Evolutionary conservation across 768 basidiomycete species (phyloP).

Genomic region (Suillus fuscotomentosus): DNA sequence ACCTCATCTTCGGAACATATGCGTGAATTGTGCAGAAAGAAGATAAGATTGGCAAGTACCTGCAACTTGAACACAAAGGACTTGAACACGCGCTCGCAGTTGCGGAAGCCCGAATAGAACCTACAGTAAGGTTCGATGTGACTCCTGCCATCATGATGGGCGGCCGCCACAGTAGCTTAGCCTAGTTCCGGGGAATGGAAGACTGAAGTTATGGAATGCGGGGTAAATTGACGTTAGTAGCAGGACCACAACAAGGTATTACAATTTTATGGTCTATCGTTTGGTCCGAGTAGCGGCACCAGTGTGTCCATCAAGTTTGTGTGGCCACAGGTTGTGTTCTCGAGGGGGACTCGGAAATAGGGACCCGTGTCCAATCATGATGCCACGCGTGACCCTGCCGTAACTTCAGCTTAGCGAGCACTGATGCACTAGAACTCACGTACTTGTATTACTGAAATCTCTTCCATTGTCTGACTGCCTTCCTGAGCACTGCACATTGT

Average conservation of each 20-base stretch:
- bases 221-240: background rate
- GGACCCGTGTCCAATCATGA: background rate
- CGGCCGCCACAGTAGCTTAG: background rate
- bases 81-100: background rate
- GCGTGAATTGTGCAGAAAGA: background rate
- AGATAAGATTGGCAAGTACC: background rate
- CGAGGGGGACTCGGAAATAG: background rate
- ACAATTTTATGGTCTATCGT: background rate
- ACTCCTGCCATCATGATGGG: background rate
- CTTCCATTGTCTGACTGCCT: background rate
- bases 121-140: background rate
- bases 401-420: too few species aligned
- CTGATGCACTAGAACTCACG: background rate
- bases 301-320: background rate
- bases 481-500: slow-evolving; percentile 8
- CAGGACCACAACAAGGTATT: background rate
- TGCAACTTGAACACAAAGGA: background rate
- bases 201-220: background rate
- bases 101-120: background rate
- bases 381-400: background rate
- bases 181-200: slow-evolving; percentile 3
- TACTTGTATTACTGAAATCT: too few species aligned
- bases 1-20: slow-evolving; percentile 1
- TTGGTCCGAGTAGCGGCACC: background rate
- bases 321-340: too few species aligned